Evolutionary conservation across 495 filamentous ascomycete species (phyloP).

Genomic region (Hypoxylon trugodes): DNA sequence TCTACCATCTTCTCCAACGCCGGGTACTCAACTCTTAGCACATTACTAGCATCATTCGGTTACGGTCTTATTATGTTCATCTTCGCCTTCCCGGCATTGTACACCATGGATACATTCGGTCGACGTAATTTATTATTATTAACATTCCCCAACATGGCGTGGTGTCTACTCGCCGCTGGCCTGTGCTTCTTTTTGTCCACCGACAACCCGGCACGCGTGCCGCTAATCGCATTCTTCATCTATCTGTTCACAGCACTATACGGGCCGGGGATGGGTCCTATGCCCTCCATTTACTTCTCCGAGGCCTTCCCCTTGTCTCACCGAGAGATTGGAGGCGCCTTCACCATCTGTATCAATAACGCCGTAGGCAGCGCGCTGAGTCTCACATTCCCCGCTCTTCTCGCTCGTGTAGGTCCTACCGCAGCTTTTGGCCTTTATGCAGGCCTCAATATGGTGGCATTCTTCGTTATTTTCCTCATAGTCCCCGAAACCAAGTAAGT

Average conservation of each 20-base stretch:
- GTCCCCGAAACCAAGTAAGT: slow-evolving; percentile 64
- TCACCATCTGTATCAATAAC: slow-evolving; percentile 58
- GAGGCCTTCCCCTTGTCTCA: slow-evolving; percentile 66
- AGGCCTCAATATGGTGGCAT: slow-evolving; percentile 65
- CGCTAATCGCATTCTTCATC: slow-evolving; percentile 60
- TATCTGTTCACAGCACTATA: slow-evolving; percentile 63
- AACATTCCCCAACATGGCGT: slow-evolving; percentile 64
- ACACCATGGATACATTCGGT: slow-evolving; percentile 67
- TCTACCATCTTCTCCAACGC: slow-evolving; percentile 64
- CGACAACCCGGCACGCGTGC: slow-evolving; percentile 47
- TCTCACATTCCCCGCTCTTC: slow-evolving; percentile 64
- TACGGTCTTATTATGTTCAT: slow-evolving; percentile 72
- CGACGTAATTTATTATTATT: slow-evolving; percentile 62
- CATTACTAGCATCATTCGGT: slow-evolving; percentile 66
- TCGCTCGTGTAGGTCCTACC: slow-evolving; percentile 58
- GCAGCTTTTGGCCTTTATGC: slow-evolving; percentile 70
- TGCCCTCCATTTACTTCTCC: slow-evolving; percentile 67
- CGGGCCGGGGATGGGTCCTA: slow-evolving; percentile 64
- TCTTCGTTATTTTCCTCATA: slow-evolving; percentile 63
- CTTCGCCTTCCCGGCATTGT: slow-evolving; percentile 70
- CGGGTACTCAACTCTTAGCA: slow-evolving; percentile 54
- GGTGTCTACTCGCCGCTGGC: slow-evolving; percentile 61
- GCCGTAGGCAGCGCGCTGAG: slow-evolving; percentile 62
- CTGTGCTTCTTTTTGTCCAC: slow-evolving; percentile 61
- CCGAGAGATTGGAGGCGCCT: slow-evolving; percentile 57